These are phyloP conservation scores for Cordyceps pruinosa DNA, from an alignment of 2,329 filamentous ascomycete genomes.

Conservation along the genomic window DNA sequence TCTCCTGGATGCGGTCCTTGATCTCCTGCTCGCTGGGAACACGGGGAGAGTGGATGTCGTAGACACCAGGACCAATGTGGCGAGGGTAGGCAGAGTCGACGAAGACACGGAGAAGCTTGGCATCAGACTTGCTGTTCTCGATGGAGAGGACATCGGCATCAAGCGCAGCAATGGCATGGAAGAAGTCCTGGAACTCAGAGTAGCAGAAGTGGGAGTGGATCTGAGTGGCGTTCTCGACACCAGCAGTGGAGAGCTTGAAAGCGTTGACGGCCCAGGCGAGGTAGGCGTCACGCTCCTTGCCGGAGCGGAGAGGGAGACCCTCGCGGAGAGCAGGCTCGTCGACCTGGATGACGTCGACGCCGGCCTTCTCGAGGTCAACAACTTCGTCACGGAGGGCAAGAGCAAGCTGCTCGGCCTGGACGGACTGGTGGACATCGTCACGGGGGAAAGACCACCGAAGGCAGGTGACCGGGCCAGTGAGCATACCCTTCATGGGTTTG, in stretches of 20 bases:
- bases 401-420: constrained; percentile 97
- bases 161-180: constrained; percentile 97
- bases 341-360: constrained; percentile 97
- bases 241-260: constrained; percentile 91
- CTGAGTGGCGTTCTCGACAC: constrained; percentile 92
- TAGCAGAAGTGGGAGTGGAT: constrained; percentile 99
- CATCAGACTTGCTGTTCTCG: constrained; percentile 99
- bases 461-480: constrained; percentile 98
- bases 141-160: constrained; percentile 98
- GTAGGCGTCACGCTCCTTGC: constrained; percentile 94
- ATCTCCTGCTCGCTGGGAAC: constrained; percentile 96
- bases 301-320: constrained; percentile 92
- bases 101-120: constrained; percentile 98
- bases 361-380: constrained; percentile 92
- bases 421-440: constrained; percentile 98
- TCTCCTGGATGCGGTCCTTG: constrained; percentile 95
- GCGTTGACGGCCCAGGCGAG: constrained; percentile 95
- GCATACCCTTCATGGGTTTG: constrained; percentile 99
- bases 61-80: constrained; percentile 98
- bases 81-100: constrained; percentile 95
- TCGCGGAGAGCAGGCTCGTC: constrained; percentile 99
- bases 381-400: constrained; percentile 98
- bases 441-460: constrained; percentile 99
- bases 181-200: constrained; percentile 99
- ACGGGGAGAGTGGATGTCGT: constrained; percentile 99